Conservation (phyloP, 2,329 filamentous ascomycete species). For the Aaosphaeria arxii region DNA sequence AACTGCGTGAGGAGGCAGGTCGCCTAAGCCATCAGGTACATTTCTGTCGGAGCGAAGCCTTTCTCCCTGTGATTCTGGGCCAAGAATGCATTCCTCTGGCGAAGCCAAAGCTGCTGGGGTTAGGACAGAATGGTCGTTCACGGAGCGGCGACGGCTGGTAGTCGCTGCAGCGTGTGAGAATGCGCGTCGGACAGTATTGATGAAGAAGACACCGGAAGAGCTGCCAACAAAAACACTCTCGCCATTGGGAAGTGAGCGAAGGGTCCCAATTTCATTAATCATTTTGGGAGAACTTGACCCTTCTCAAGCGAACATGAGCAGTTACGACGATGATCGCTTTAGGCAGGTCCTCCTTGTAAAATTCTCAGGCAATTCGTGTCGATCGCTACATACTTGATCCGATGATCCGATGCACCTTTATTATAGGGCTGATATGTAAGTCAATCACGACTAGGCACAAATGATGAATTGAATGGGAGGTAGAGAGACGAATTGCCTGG, state of each 20-base stretch:
- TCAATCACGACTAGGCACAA: no score
- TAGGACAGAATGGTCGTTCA: neutral
- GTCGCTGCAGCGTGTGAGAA: neutral
- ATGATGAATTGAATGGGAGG: no score
- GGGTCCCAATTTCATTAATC: neutral
- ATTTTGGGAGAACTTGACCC: neutral
- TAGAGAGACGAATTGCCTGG: no score
- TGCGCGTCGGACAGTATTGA: neutral
- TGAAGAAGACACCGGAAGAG: neutral
- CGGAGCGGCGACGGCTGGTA: neutral
- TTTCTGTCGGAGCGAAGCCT: neutral
- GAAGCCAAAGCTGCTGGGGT: neutral
- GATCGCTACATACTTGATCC: no score
- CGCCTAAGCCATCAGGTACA: neutral
- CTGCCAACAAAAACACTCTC: neutral
- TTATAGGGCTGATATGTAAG: no score
- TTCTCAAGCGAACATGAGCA: no score
- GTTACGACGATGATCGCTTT: no score
- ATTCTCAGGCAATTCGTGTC: no score
- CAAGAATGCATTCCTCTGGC: neutral
- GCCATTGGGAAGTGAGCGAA: neutral
- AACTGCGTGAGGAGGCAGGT: neutral
- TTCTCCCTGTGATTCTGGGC: neutral
- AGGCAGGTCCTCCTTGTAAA: no score
- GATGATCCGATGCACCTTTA: no score